These are phyloP conservation scores for Pleurotus salmoneostramineus DNA, from an alignment of 768 basidiomycete species.

Conservation along the genomic window DNA sequence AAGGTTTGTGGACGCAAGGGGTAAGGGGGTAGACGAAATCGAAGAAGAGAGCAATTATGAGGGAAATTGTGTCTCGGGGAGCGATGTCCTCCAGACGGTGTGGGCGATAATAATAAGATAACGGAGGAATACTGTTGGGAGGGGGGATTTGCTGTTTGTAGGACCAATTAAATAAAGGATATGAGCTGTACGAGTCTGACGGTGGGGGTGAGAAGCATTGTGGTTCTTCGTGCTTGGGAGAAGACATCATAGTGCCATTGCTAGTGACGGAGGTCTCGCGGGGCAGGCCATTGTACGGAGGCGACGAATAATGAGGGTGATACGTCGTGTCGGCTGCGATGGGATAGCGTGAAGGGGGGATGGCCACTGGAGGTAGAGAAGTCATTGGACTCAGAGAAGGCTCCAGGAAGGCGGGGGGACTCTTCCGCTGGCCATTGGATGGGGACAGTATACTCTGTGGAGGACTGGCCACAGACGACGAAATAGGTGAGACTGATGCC, in stretches of 20 bases:
- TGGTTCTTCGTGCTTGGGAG: slow-evolving; percentile 41
- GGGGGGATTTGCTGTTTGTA: slow-evolving; percentile 58
- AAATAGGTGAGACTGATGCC: slow-evolving; percentile 39
- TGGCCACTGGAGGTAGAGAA: slow-evolving; percentile 35
- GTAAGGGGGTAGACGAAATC: slow-evolving; percentile 92
- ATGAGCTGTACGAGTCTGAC: slow-evolving; percentile 55
- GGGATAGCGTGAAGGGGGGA: slow-evolving; percentile 68
- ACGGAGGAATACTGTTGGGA: slow-evolving; percentile 50
- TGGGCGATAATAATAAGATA: slow-evolving; percentile 70
- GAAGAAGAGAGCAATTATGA: slow-evolving; percentile 86
- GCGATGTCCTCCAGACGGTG: slow-evolving; percentile 80
- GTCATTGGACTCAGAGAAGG: slow-evolving; percentile 36
- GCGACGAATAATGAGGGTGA: slow-evolving; percentile 49
- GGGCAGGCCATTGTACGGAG: slow-evolving; percentile 17
- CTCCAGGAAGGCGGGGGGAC: slow-evolving; percentile 51
- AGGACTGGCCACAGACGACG: slow-evolving; percentile 42
- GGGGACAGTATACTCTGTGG: slow-evolving; percentile 43
- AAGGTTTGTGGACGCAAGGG: slow-evolving; percentile 87
- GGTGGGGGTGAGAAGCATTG: slow-evolving; percentile 35
- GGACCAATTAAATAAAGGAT: slow-evolving; percentile 68
- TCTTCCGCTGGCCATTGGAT: slow-evolving; percentile 33
- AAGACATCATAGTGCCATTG: slow-evolving; percentile 13
- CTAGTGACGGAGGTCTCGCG: slow-evolving; percentile 13
- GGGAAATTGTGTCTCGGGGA: slow-evolving; percentile 73
- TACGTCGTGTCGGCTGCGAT: slow-evolving; percentile 64